Conservation (phyloP, 495 filamentous ascomycete species). For the Parathielavia appendiculata region DNA sequence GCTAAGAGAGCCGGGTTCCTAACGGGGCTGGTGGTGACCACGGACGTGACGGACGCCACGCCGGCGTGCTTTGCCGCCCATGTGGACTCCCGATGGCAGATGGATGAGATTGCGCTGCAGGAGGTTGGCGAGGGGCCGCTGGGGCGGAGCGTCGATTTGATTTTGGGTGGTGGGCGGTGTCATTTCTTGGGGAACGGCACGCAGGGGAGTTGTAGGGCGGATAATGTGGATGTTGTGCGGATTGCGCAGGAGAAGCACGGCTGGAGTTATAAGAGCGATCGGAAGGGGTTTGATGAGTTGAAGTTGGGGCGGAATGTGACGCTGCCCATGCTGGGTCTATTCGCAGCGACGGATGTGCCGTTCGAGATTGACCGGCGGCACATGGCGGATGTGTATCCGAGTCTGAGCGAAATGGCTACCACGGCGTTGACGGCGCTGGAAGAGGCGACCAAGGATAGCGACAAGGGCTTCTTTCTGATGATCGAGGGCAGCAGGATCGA, state of each 20-base stretch:
- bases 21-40: slow-evolving; percentile 93
- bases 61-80: slow-evolving; percentile 93
- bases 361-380: slow-evolving; percentile 84
- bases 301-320: slow-evolving; percentile 62
- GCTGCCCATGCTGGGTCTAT: slow-evolving; percentile 82
- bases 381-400: slow-evolving; percentile 76
- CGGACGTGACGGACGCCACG: slow-evolving; percentile 93
- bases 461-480: slow-evolving; percentile 97
- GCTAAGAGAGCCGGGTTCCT: slow-evolving; percentile 86
- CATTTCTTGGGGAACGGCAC: slow-evolving; percentile 83
- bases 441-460: slow-evolving; percentile 75
- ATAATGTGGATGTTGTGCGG: slow-evolving; percentile 62
- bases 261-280: slow-evolving; percentile 69
- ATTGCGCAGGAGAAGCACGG: slow-evolving; percentile 66
- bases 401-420: slow-evolving; percentile 83
- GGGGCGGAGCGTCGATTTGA: slow-evolving; percentile 80
- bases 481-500: slow-evolving; percentile 96
- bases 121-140: slow-evolving; percentile 78
- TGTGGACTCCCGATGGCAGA: slow-evolving; percentile 69
- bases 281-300: slow-evolving; percentile 72
- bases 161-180: slow-evolving; percentile 88
- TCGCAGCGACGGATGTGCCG: slow-evolving; percentile 78
- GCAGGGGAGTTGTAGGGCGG: slow-evolving; percentile 67
- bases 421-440: slow-evolving; percentile 73
- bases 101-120: slow-evolving; percentile 88